phyloP scores from a whole-genome alignment of 2,329 filamentous ascomycete genomes.

The Colletotrichum cuscutae region DNA sequence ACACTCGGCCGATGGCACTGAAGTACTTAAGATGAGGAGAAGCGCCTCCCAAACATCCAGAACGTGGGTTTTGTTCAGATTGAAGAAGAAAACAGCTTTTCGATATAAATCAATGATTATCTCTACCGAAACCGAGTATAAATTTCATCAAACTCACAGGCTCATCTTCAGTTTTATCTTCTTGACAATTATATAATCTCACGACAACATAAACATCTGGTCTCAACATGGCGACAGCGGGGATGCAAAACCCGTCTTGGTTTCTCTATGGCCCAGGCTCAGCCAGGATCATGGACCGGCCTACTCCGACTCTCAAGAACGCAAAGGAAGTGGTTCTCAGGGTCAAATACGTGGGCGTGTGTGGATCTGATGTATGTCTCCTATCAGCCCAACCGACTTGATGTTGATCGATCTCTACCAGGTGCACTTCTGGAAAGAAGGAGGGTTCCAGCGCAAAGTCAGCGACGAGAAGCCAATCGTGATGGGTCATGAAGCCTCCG shows the following conservation, averaged over 20 bases:
- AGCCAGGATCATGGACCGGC: conserved; percentile 36
- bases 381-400: neutral
- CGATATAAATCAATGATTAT: neutral
- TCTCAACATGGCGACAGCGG: neutral
- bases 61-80: neutral
- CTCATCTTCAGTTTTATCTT: no score
- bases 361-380: neutral
- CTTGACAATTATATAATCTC: no score
- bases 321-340: conserved; percentile 39
- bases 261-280: conserved; percentile 38
- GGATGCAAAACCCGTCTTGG: conserved; percentile 37
- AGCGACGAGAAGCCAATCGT: conserved; percentile 47
- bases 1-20: neutral
- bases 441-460: conserved; percentile 26
- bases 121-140: rapidly evolving
- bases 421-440: conserved; percentile 34
- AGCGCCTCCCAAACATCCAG: neutral
- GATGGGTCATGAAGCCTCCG: conserved; percentile 65
- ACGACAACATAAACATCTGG: no score
- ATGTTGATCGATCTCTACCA: neutral
- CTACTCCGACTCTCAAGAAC: conserved; percentile 39
- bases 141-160: no score
- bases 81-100: neutral
- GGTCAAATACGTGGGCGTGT: conserved; percentile 41
- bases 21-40: neutral